Evolutionary conservation across 306 rosid species (phyloP).

Genomic region (Fragaria iinumae): DNA sequence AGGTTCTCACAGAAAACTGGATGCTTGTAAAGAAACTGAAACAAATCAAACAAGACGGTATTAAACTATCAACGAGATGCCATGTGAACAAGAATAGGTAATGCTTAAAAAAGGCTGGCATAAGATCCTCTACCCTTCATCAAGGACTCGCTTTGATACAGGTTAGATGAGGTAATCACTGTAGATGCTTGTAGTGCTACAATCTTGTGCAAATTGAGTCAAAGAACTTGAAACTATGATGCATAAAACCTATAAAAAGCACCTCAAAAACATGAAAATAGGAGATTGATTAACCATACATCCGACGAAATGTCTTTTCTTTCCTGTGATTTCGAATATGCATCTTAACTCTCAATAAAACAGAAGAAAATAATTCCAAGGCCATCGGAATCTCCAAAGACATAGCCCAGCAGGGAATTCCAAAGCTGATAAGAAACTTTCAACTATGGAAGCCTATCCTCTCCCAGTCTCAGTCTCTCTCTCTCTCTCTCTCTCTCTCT

Average conservation of each 20-base stretch:
- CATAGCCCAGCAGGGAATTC: constrained; percentile 1
- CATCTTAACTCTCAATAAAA: background rate
- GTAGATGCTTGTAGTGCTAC: no score
- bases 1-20: constrained; percentile 31
- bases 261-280: background rate
- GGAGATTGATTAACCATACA: background rate
- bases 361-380: constrained; percentile 10
- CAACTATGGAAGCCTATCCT: background rate
- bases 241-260: constrained; percentile 11
- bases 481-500: background rate
- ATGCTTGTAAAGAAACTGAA: constrained; percentile 21
- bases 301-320: background rate
- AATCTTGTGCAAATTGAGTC: constrained; percentile 25
- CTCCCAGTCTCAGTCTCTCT: background rate
- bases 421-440: constrained; percentile 2
- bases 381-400: constrained; percentile 28
- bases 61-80: constrained; percentile 6
- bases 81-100: constrained; percentile 56
- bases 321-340: background rate
- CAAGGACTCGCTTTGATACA: constrained; percentile 42
- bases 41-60: constrained; percentile 19
- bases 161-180: no score
- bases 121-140: constrained; percentile 30
- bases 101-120: constrained; percentile 40
- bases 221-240: constrained; percentile 17